These are phyloP conservation scores for Alternaria sp. DNA, from an alignment of 2,329 filamentous ascomycete species.

Conservation along the genomic window DNA sequence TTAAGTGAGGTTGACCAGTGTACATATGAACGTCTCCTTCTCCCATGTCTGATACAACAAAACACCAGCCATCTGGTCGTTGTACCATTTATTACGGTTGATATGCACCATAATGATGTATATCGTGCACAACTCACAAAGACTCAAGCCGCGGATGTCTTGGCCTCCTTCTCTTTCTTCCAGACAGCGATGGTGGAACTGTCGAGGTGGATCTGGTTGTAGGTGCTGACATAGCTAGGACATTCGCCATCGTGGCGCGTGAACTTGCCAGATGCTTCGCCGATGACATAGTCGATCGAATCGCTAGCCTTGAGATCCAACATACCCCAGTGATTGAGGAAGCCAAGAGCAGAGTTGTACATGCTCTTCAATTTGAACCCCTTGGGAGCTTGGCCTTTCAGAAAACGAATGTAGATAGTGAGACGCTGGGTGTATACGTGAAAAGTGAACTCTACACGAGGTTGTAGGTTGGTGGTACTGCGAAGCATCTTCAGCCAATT, in stretches of 20 bases:
- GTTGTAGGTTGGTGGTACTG: neutral
- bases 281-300: neutral
- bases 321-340: neutral
- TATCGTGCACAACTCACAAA: no score
- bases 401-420: neutral
- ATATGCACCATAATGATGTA: no score
- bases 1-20: neutral
- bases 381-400: neutral
- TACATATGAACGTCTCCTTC: neutral
- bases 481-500: neutral
- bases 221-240: neutral
- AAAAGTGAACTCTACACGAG: neutral
- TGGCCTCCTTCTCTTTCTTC: neutral
- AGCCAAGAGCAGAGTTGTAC: neutral
- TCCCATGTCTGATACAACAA: neutral
- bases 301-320: neutral
- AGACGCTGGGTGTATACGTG: neutral
- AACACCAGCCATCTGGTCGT: neutral
- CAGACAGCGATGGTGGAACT: neutral
- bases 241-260: neutral
- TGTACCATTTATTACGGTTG: neutral
- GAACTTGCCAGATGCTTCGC: neutral
- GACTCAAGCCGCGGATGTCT: neutral
- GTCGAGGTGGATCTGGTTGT: neutral
- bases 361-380: neutral